phyloP scores from a whole-genome alignment of 2,329 filamentous ascomycete genomes.

The Alternaria infectoria region DNA sequence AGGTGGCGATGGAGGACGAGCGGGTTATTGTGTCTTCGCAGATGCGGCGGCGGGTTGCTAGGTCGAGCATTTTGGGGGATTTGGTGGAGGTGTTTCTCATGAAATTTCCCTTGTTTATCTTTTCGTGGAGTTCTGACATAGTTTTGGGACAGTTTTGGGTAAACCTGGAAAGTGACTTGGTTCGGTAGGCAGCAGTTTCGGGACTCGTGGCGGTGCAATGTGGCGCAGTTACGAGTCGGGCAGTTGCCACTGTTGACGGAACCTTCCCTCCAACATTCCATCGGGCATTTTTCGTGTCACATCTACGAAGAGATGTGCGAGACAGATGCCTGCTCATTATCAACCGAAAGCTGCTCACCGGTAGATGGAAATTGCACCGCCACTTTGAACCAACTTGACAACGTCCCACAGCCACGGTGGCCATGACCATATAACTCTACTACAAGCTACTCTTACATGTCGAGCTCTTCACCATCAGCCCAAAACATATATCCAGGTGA shows the following conservation, averaged over 20 bases:
- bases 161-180: neutral
- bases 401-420: neutral
- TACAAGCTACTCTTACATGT: neutral
- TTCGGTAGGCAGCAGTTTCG: neutral
- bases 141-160: too few relatives aligned
- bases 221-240: neutral
- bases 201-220: neutral
- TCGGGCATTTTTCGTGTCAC: neutral
- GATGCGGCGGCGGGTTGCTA: conserved; percentile 23
- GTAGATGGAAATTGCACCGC: neutral
- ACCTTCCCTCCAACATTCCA: neutral
- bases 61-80: conserved; percentile 16
- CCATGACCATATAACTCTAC: neutral
- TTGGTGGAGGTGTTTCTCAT: neutral
- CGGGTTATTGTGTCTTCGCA: conserved; percentile 31
- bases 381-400: neutral
- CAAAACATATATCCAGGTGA: too few relatives aligned
- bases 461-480: too few relatives aligned
- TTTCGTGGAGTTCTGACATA: too few relatives aligned
- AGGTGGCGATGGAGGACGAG: conserved; percentile 13
- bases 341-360: neutral
- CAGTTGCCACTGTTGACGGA: neutral
- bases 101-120: too few relatives aligned
- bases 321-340: neutral
- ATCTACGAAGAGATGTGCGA: neutral